Conservation (phyloP, 306 rosid genomes). For the Cucurbita moschata region DNA sequence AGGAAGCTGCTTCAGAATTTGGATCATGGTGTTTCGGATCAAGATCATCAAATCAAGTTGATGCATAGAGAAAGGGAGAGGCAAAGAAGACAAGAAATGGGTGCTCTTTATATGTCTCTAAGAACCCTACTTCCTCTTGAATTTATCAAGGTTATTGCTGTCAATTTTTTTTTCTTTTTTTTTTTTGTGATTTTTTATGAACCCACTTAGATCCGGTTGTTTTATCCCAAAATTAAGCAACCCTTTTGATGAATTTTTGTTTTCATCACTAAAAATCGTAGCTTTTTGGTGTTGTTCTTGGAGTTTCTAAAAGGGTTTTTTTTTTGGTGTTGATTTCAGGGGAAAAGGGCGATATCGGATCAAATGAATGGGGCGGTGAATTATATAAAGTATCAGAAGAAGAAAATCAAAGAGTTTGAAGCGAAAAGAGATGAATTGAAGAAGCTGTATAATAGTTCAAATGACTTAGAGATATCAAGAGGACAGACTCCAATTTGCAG, state of each 20-base stretch:
- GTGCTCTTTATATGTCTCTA: conserved; percentile 21
- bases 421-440: conserved; percentile 34
- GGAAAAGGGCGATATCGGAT: conserved; percentile 64
- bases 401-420: conserved; percentile 26
- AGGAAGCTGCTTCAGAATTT: neutral
- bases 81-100: conserved; percentile 31
- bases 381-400: conserved; percentile 36
- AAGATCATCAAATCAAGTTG: conserved; percentile 8
- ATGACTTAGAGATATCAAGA: neutral
- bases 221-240: neutral
- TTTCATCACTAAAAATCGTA: neutral
- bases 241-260: neutral
- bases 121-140: conserved; percentile 29
- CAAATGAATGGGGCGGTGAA: conserved; percentile 50
- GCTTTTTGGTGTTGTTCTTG: neutral
- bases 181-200: neutral
- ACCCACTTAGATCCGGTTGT: neutral
- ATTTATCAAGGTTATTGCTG: conserved; percentile 7
- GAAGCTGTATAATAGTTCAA: conserved; percentile 2
- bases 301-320: neutral
- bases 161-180: neutral
- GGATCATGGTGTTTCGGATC: neutral
- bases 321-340: conserved; percentile 9
- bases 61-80: conserved; percentile 33
- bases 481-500: neutral